These are phyloP conservation scores for Alisma plantagoaquatica DNA, from an alignment of 106 monocot genomes.

Conservation along the genomic window DNA sequence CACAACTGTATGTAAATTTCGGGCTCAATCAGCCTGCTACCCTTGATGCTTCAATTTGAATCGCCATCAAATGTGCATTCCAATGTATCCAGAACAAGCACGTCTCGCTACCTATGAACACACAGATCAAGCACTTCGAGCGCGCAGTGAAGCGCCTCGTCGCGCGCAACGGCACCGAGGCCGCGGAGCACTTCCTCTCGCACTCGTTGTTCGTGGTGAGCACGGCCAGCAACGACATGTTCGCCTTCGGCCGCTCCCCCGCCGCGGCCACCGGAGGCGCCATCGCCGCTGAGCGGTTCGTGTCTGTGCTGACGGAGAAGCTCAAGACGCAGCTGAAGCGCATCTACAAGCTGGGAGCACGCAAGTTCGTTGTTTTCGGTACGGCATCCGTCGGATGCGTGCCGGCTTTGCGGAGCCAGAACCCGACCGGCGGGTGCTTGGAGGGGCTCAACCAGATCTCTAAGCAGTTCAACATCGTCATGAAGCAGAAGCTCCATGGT, in stretches of 20 bases:
- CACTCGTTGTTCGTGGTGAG: conserved; percentile 42
- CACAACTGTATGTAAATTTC: no score
- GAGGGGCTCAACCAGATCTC: conserved; percentile 2
- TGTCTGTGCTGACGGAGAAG: no score
- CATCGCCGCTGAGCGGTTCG: conserved; percentile 7
- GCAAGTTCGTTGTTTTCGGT: conserved; percentile 12
- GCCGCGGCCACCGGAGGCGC: not conserved
- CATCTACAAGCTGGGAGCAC: conserved; percentile 16
- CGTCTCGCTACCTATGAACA: conserved; percentile 3
- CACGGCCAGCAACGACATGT: conserved; percentile 39
- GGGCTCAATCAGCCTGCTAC: no score
- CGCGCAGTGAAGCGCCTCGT: not conserved
- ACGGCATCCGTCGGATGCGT: conserved; percentile 4
- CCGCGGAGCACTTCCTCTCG: conserved; percentile 3
- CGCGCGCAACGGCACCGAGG: not conserved
- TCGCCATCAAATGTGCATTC: no score
- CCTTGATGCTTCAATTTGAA: no score
- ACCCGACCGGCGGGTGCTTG: not conserved
- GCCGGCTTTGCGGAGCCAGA: not conserved
- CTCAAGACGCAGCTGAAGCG: no score
- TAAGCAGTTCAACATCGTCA: not conserved
- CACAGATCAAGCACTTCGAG: conserved; percentile 18
- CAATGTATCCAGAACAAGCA: conserved; percentile 3
- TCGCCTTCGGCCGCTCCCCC: not conserved
- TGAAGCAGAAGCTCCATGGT: not conserved